Conservation (phyloP, 495 filamentous ascomycete species). For the Penicillium steckii region DNA sequence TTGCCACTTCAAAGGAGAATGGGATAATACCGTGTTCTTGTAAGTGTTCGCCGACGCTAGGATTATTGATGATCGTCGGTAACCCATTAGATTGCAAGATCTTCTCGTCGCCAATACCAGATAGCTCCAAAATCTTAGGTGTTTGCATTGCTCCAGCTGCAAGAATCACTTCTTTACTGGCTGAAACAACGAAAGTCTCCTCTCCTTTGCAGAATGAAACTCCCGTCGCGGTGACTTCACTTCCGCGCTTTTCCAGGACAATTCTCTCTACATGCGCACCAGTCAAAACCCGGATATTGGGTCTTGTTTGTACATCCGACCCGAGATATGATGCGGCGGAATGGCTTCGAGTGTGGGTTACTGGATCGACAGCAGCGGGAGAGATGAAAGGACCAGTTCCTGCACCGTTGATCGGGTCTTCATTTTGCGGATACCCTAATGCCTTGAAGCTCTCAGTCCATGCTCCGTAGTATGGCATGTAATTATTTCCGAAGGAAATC, state of each 20-base stretch:
- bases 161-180: constrained; percentile 55
- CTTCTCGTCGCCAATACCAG: constrained; percentile 51
- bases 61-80: constrained; percentile 28
- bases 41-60: constrained; percentile 48
- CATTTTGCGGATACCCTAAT: constrained; percentile 17
- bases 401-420: constrained; percentile 17
- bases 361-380: constrained; percentile 12
- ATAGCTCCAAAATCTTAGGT: constrained; percentile 59
- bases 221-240: constrained; percentile 23
- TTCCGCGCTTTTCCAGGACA: constrained; percentile 2
- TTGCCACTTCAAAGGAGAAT: constrained; percentile 11
- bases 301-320: constrained; percentile 1
- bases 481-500: constrained; percentile 23
- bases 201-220: constrained; percentile 30
- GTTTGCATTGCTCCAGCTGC: constrained; percentile 58
- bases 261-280: constrained; percentile 25
- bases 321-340: constrained; percentile 29
- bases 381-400: constrained; percentile 16
- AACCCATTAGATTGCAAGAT: constrained; percentile 9
- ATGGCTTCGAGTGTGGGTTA: constrained; percentile 38
- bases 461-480: constrained; percentile 17
- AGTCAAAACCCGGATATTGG: constrained; percentile 20
- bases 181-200: constrained; percentile 34
- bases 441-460: constrained; percentile 25
- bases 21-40: constrained; percentile 41